A percentile compares a stretch with the other conserved stretches of the same genome.
phyloP scores from a whole-genome alignment of 768 basidiomycete genomes.

The Rhodotorula kratochvilovae region DNA sequence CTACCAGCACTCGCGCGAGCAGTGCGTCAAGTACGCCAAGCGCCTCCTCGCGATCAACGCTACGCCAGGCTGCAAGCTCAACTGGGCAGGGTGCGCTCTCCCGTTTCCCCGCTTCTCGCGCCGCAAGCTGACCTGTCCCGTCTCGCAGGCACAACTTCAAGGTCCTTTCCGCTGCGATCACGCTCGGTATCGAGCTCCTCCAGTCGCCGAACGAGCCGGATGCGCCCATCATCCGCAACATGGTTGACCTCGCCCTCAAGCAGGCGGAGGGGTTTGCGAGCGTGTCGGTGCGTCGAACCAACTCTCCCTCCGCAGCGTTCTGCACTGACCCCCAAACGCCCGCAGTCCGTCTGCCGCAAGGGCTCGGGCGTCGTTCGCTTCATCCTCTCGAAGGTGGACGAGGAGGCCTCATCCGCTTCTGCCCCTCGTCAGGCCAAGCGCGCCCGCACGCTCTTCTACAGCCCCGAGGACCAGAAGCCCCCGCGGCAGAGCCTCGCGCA shows the following conservation, averaged over 20 bases:
- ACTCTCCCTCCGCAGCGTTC: too few species aligned
- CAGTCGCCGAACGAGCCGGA: slow-evolving; percentile 25
- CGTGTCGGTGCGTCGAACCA: not conserved
- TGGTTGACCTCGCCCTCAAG: not conserved
- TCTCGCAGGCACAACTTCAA: slow-evolving; percentile 5
- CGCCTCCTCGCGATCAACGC: slow-evolving; percentile 23
- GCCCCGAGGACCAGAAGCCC: not conserved
- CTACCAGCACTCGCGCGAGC: slow-evolving; percentile 25
- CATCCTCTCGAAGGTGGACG: slow-evolving; percentile 14
- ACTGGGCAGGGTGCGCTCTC: not conserved
- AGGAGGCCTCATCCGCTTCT: not conserved
- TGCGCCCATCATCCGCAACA: not conserved
- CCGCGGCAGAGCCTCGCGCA: not conserved
- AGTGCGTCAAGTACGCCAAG: slow-evolving; percentile 28
- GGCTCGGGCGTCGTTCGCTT: slow-evolving; percentile 7
- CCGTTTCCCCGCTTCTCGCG: too few species aligned
- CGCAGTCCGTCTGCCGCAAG: slow-evolving; percentile 11
- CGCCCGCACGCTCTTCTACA: slow-evolving; percentile 3
- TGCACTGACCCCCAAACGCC: too few species aligned
- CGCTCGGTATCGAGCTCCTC: slow-evolving; percentile 10
- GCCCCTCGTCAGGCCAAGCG: slow-evolving; percentile 9
- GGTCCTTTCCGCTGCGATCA: slow-evolving; percentile 9
- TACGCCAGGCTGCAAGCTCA: not conserved
- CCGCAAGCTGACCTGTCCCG: too few species aligned
- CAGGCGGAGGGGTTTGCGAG: not conserved